Percentiles rank a stretch among this genome's conserved stretches.
phyloP scores from a whole-genome alignment of 192 early-diverging fungal species.

The Dissophora globulifera region DNA sequence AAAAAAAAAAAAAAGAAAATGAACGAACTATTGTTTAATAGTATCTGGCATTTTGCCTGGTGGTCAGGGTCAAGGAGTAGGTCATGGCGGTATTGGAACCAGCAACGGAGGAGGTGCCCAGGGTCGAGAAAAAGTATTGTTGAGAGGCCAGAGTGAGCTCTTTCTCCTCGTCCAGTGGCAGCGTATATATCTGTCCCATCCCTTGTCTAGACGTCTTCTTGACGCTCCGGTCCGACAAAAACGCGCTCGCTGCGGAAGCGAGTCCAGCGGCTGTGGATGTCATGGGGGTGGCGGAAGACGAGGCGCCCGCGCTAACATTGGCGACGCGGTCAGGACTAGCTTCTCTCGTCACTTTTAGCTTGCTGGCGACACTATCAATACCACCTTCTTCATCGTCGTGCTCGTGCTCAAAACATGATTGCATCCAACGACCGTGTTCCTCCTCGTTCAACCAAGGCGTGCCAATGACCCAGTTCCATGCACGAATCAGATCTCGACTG shows the following conservation, averaged over 20 bases:
- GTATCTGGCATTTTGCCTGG: no score
- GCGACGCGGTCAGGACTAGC: neutral
- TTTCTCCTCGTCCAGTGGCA: conserved; percentile 6
- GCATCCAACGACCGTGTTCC: conserved; percentile 28
- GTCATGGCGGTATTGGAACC: conserved; percentile 6
- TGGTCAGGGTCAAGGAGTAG: conserved; percentile 12
- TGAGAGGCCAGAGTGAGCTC: conserved; percentile 9
- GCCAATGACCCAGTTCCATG: conserved; percentile 11
- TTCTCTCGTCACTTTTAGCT: neutral
- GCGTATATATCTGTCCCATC: conserved; percentile 7
- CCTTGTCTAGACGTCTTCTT: no score
- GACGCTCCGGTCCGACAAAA: no score
- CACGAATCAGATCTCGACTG: neutral
- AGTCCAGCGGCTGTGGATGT: neutral
- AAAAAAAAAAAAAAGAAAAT: no score
- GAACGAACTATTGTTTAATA: no score
- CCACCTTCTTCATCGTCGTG: neutral
- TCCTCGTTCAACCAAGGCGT: conserved; percentile 14
- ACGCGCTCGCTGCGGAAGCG: no score
- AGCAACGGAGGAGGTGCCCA: neutral
- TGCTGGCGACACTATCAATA: neutral
- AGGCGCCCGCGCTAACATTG: no score
- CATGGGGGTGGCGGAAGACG: no score
- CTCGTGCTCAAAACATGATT: conserved; percentile 14
- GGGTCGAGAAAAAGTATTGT: conserved; percentile 1